Evolutionary conservation across 2,329 filamentous ascomycete genomes (phyloP).

Genomic region (Chlorencoelia australis): DNA sequence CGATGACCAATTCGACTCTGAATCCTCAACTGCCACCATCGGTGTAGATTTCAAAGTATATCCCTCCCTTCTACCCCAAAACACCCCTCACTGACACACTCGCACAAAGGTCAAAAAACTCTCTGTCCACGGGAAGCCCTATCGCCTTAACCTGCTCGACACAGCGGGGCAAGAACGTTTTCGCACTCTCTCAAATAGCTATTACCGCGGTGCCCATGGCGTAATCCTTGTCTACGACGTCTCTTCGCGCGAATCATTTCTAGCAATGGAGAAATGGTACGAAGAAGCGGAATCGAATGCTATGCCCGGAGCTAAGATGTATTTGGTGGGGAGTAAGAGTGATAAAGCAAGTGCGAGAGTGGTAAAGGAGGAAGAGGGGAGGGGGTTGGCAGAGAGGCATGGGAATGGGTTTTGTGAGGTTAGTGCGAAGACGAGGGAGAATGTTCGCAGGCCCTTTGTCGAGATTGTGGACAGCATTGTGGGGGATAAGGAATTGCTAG

Average conservation of each 20-base stretch:
- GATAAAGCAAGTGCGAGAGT: conserved; percentile 37
- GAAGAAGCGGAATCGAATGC: conserved; percentile 42
- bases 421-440: conserved; percentile 43
- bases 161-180: conserved; percentile 96
- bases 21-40: conserved; percentile 44
- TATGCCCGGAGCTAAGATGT: conserved; percentile 38
- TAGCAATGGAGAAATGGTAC: conserved; percentile 44
- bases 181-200: conserved; percentile 84
- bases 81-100: neutral
- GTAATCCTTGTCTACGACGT: conserved; percentile 95
- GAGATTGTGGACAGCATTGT: conserved; percentile 42
- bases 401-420: conserved; percentile 42
- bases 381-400: conserved; percentile 35
- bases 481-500: conserved; percentile 34
- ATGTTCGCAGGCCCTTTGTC: conserved; percentile 40
- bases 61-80: neutral
- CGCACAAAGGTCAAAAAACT: conserved; percentile 40
- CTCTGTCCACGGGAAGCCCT: conserved; percentile 40
- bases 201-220: conserved; percentile 91
- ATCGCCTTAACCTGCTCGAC: conserved; percentile 52
- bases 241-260: conserved; percentile 48
- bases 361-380: conserved; percentile 38
- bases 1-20: conserved; percentile 46
- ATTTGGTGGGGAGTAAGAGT: conserved; percentile 42
- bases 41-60: conserved; percentile 46